Evolutionary conservation across 1,284 basidiomycete species (phyloP).

Genomic region (Porodaedalea pini): DNA sequence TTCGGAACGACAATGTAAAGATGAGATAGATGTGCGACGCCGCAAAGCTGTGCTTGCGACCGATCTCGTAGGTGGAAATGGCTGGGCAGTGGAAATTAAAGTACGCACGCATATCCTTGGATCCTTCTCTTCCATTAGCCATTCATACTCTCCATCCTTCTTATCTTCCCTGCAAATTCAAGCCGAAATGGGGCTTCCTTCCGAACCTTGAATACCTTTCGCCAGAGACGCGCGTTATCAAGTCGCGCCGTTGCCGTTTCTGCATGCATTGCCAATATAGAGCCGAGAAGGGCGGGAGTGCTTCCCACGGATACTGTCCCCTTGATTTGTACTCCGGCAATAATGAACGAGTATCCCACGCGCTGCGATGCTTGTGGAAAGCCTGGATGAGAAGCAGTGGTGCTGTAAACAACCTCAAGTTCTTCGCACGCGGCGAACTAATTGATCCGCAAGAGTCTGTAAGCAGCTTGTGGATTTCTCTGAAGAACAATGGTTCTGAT

Average conservation of each 20-base stretch:
- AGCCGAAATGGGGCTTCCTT: conserved; percentile 96
- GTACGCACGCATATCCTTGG: conserved; percentile 37
- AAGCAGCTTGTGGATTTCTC: conserved; percentile 6
- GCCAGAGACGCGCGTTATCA: conserved; percentile 50
- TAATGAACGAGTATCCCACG: conserved; percentile 50
- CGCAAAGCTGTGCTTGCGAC: conserved; percentile 66
- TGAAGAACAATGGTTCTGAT: not conserved
- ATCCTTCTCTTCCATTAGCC: not conserved
- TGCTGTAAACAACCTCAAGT: conserved; percentile 72
- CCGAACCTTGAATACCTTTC: conserved; percentile 62
- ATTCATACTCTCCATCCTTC: not conserved
- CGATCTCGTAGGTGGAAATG: conserved; percentile 61
- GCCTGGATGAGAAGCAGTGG: conserved; percentile 65
- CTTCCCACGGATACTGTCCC: conserved; percentile 71
- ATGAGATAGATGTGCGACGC: conserved; percentile 54
- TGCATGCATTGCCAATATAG: conserved; percentile 79
- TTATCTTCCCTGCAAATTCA: conserved; percentile 5
- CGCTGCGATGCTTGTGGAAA: conserved; percentile 69
- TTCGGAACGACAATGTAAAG: conserved; percentile 46
- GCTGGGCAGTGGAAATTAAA: conserved; percentile 84
- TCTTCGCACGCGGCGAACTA: conserved; percentile 63
- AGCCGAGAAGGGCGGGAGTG: conserved; percentile 36
- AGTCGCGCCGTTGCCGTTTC: conserved; percentile 76
- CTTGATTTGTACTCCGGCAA: conserved; percentile 82
- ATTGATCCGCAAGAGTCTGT: conserved; percentile 62